phyloP scores from a whole-genome alignment of 1,284 basidiomycete genomes.

The Chondrostereum purpureum region DNA sequence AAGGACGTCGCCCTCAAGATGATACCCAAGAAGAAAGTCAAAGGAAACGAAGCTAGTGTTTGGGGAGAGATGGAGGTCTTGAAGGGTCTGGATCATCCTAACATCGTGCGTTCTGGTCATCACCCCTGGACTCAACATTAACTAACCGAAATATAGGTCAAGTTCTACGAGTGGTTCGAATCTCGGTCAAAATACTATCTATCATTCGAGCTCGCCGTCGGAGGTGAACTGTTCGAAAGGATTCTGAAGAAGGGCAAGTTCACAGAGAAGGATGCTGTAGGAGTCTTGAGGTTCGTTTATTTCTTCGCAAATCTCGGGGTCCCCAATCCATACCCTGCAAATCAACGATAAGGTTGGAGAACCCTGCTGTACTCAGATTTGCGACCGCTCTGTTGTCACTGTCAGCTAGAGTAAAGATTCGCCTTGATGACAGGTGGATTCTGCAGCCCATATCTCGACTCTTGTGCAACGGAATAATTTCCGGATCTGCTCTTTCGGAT shows the following conservation, averaged over 20 bases:
- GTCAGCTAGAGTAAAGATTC: no score
- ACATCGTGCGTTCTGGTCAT: constrained; percentile 61
- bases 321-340: no score
- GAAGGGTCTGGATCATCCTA: constrained; percentile 79
- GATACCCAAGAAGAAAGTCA: constrained; percentile 88
- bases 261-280: constrained; percentile 81
- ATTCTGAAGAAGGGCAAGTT: constrained; percentile 82
- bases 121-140: neutral
- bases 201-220: constrained; percentile 84
- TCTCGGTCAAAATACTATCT: constrained; percentile 88
- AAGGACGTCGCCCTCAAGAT: constrained; percentile 85
- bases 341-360: no score
- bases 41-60: constrained; percentile 78
- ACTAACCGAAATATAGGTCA: constrained; percentile 50
- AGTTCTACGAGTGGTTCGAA: constrained; percentile 92
- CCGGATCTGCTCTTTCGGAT: no score
- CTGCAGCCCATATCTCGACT: no score
- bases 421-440: no score
- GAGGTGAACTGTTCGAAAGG: constrained; percentile 86
- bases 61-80: constrained; percentile 90
- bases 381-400: no score
- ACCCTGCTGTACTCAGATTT: no score
- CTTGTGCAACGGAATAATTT: no score
- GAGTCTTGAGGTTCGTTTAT: constrained; percentile 54
- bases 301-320: no score